Conservation (phyloP, 208 protist species). For the Porcisia deanei region DNA sequence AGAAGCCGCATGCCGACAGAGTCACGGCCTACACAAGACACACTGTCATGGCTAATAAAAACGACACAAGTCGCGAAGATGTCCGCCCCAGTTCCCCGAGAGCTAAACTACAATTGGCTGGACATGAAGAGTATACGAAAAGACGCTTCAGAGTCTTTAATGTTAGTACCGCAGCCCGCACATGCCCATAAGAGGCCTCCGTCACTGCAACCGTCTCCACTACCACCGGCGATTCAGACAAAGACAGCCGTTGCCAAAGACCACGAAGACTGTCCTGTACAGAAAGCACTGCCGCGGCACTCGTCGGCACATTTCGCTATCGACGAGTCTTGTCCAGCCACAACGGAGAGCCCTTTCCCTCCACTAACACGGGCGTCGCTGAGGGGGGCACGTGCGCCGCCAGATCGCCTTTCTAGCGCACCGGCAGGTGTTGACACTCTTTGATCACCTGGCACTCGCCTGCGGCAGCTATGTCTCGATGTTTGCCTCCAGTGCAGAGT, state of each 20-base stretch:
- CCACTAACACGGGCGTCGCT: not conserved
- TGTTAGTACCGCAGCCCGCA: not conserved
- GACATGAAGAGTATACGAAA: not conserved
- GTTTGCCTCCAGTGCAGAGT: constrained; percentile 43
- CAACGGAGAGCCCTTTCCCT: not conserved
- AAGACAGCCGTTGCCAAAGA: not conserved
- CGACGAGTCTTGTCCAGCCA: not conserved
- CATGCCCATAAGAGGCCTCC: not conserved
- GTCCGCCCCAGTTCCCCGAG: not conserved
- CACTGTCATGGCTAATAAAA: not conserved
- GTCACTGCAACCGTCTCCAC: not conserved
- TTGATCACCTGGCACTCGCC: constrained; percentile 17
- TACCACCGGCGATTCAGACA: not conserved
- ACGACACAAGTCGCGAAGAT: not conserved
- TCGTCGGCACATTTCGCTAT: not conserved
- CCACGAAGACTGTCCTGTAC: not conserved
- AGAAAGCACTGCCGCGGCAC: not conserved
- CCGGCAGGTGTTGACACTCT: constrained; percentile 2
- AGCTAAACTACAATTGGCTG: constrained; percentile 10
- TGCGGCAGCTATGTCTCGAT: constrained; percentile 41
- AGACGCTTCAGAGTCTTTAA: not conserved
- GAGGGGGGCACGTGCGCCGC: not conserved
- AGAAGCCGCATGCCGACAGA: not conserved
- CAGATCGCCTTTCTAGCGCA: constrained; percentile 7
- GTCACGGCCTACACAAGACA: not conserved